Percentiles rank a stretch among this genome's conserved stretches.
Evolutionary conservation across 2,329 filamentous ascomycete genomes (phyloP).

Genomic region (Chaetomiaceae sp.): DNA sequence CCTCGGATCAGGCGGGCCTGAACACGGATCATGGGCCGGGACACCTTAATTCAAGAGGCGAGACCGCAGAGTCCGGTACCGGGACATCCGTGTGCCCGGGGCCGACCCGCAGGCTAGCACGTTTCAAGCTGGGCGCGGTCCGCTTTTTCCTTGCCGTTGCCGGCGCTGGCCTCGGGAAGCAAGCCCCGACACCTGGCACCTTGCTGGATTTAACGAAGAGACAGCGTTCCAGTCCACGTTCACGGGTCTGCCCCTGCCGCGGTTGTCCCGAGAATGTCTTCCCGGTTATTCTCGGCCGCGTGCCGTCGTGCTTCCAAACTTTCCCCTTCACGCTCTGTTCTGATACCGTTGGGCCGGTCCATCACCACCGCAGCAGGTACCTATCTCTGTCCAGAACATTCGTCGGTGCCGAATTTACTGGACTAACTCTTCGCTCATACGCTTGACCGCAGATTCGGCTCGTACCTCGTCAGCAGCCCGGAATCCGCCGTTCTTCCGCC

Average conservation of each 20-base stretch:
- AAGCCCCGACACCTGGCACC: slow-evolving; percentile 5
- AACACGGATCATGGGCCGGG: too few relatives aligned
- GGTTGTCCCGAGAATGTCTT: slow-evolving; percentile 16
- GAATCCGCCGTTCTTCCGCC: slow-evolving; percentile 38
- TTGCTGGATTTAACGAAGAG: slow-evolving; percentile 8
- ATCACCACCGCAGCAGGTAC: slow-evolving; percentile 22
- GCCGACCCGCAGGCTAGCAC: too few relatives aligned
- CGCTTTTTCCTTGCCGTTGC: not conserved
- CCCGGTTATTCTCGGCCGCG: slow-evolving; percentile 14
- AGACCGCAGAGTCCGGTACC: not conserved
- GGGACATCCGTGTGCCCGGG: not conserved
- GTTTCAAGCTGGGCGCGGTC: not conserved
- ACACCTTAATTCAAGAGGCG: too few relatives aligned
- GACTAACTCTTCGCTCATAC: not conserved
- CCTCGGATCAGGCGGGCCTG: too few relatives aligned
- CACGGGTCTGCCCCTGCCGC: too few relatives aligned
- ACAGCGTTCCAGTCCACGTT: not conserved
- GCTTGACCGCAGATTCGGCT: slow-evolving; percentile 16
- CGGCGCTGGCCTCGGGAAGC: not conserved
- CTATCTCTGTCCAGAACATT: not conserved
- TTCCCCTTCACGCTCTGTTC: not conserved
- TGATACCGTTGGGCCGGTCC: slow-evolving; percentile 9
- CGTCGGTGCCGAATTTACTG: too few relatives aligned
- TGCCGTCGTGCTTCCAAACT: slow-evolving; percentile 7
- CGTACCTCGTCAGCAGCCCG: slow-evolving; percentile 10